Base-by-base conservation (phyloP, 202 grass and related monocot genomes). In the Hordeum pubiflorum region DNA sequence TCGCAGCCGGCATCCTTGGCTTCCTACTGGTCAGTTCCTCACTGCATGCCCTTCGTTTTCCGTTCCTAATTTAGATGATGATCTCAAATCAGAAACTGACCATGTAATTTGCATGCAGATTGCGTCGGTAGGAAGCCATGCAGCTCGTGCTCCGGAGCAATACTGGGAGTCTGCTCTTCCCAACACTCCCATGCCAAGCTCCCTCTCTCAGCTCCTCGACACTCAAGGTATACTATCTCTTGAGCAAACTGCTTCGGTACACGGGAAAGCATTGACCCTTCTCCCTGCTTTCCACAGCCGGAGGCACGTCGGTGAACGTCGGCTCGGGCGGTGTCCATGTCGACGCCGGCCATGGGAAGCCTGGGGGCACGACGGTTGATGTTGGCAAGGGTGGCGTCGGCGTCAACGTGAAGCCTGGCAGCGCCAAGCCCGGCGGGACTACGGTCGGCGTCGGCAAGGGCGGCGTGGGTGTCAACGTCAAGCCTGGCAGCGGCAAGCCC, bases 121-220 rank as follows among this genome's bases (percentile, higher is more conserved):
- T 33, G 82, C 90, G 66, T 83, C 81, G 9, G 88, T 81, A 57
- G 79, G 86, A 83, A 97, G 81, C 93, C 90, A 91, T 91, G 93
- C 93, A 75, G 90, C 81, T 37, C 84, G 81, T 24, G 70, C 93
- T 79, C 78, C 86, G 23, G 78, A 89, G 77, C 81, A 85, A 20
- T 97, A 97, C 79, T 97, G 90, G 93, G 72, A 89, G 58, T 83
- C 84, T 63, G 81, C 75, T 56, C 85, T 97, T 31, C 88, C 88
- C 12, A 64, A 83, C 83, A 91, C 93, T 36, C 88, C 83, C 71
- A 97, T 97, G 83, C 93, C 88, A 3, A 80, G 27, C 80, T 89
- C 88, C 55, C 62, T 97, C 24, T 83, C 86, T 58, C 86, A 83
- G 32, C 88, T 93, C 23, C 84, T 95, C 13, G 77, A 58, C 66